These are phyloP conservation scores for Clavispora fructus DNA, from an alignment of 805 yeast species.

Conservation along the genomic window DNA sequence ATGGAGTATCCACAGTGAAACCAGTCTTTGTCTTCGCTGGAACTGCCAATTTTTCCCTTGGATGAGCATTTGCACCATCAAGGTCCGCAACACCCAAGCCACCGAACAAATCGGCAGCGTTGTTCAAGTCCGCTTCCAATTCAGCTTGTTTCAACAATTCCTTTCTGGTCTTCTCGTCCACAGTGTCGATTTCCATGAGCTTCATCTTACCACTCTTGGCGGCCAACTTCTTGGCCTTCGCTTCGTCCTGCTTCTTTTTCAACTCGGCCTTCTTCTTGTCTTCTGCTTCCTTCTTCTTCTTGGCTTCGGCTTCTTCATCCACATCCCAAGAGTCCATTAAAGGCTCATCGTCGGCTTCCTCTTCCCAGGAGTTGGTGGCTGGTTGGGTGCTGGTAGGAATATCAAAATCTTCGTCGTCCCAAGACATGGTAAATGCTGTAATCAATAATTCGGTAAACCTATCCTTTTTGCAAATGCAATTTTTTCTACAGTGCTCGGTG, in stretches of 20 bases:
- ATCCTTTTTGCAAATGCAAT: background rate
- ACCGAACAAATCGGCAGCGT: constrained; percentile 89
- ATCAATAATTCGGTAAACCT: background rate
- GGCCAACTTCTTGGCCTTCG: constrained; percentile 45
- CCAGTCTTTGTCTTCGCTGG: constrained; percentile 28
- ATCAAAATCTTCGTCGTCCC: constrained; percentile 91
- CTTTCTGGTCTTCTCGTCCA: constrained; percentile 69
- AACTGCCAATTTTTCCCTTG: constrained; percentile 43
- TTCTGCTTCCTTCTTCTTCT: constrained; percentile 38
- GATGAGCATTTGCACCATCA: constrained; percentile 43
- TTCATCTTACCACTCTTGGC: constrained; percentile 34
- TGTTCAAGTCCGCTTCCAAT: constrained; percentile 77
- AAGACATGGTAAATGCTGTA: constrained; percentile 31
- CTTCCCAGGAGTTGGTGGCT: constrained; percentile 72
- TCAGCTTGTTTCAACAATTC: constrained; percentile 78
- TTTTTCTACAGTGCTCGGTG: background rate
- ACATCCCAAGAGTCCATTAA: constrained; percentile 84
- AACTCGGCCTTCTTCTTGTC: constrained; percentile 43
- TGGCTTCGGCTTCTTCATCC: constrained; percentile 64
- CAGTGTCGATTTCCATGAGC: constrained; percentile 54
- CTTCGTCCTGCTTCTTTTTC: constrained; percentile 37
- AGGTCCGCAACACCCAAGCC: constrained; percentile 51
- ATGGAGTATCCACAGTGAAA: constrained; percentile 53
- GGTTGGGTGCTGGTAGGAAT: constrained; percentile 49
- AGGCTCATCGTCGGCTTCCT: constrained; percentile 75